These are phyloP conservation scores for Cucurbita ficifolia DNA, from an alignment of 306 rosid species.

Conservation along the genomic window DNA sequence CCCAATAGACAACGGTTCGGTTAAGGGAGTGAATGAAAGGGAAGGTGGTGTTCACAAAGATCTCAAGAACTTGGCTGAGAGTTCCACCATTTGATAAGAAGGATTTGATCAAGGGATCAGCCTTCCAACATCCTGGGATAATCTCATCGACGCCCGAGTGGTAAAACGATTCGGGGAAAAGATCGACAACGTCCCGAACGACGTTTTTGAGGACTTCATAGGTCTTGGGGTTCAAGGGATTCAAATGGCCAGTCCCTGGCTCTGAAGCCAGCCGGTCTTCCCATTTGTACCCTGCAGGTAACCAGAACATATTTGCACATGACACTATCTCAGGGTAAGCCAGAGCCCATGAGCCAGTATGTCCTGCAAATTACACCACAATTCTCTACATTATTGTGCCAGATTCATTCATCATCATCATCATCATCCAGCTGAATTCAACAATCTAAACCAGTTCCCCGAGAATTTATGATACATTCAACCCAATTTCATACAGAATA, in stretches of 20 bases:
- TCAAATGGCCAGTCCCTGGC: slow-evolving; percentile 83
- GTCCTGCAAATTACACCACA: slow-evolving; percentile 33
- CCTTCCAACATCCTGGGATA: slow-evolving; percentile 73
- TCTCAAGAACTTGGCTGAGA: slow-evolving; percentile 53
- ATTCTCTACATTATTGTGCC: not conserved
- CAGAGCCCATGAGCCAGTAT: slow-evolving; percentile 81
- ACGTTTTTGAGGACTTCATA: slow-evolving; percentile 62
- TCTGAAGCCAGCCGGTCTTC: slow-evolving; percentile 45
- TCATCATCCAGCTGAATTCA: not conserved
- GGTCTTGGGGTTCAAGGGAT: slow-evolving; percentile 71
- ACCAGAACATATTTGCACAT: slow-evolving; percentile 87
- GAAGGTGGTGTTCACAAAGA: slow-evolving; percentile 49
- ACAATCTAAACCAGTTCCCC: not conserved
- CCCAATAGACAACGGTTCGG: slow-evolving; percentile 75
- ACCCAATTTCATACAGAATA: not conserved
- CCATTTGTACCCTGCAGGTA: slow-evolving; percentile 42
- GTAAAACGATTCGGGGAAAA: slow-evolving; percentile 65
- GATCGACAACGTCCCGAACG: slow-evolving; percentile 30
- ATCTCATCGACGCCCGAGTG: slow-evolving; percentile 71
- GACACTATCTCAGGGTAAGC: slow-evolving; percentile 75
- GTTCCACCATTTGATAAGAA: slow-evolving; percentile 48
- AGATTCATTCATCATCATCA: not conserved
- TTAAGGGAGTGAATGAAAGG: slow-evolving; percentile 61
- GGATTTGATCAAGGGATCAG: slow-evolving; percentile 42
- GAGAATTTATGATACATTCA: not conserved